Base-by-base conservation (phyloP, 345 rosid genomes). In the Moringa oleifera region DNA sequence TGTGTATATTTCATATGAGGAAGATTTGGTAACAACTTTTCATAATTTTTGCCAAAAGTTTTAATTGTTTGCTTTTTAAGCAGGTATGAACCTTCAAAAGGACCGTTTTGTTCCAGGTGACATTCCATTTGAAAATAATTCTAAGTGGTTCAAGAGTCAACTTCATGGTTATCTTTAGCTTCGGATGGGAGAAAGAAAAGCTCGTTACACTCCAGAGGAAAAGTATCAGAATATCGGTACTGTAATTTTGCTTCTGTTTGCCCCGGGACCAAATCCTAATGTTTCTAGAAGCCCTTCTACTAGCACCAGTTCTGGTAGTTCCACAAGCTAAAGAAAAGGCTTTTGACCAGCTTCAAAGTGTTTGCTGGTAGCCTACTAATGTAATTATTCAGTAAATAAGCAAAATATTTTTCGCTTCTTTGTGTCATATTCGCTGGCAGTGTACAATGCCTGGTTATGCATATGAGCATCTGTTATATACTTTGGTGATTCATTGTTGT, bases 51-150 rank as follows among this genome's bases (percentile, higher is more conserved):
- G 46, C 21, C 25, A n/a, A 9, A 31, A 18, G 4, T 20, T 61
- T 13, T 68, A 8, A 9, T 68, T 57, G 59, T 56, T 68, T 41
- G 7, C n/a, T n/a, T n/a, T n/a, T n/a, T n/a, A n/a, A 56, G 66
- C 79, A 91, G 96, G 75, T 91, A 88, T 9, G 98, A 91, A 69
- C 76, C n/a, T 70, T 23, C 98, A 91, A 55, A 75, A 75, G 47
- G 90, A 91, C 62, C 68, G 79, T 21, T 86, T 96, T 4, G 57
- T 85, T 67, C 65, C 89, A 4, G 87, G 83, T 33, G 96, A 91
- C 76, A 82, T 83, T 53, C 59, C 67, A 69, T 86, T 91, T 66
- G 24, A 53, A 0, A 77, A 82, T n/a, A 74, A 91, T 31, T 68
- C 51, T 23, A 85, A 80, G 46, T 91, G 91, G 90, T 65, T 79